phyloP scores from a whole-genome alignment of 352 stramenopile genomes.

The Hyaloperonospora arabidopsidis region DNA sequence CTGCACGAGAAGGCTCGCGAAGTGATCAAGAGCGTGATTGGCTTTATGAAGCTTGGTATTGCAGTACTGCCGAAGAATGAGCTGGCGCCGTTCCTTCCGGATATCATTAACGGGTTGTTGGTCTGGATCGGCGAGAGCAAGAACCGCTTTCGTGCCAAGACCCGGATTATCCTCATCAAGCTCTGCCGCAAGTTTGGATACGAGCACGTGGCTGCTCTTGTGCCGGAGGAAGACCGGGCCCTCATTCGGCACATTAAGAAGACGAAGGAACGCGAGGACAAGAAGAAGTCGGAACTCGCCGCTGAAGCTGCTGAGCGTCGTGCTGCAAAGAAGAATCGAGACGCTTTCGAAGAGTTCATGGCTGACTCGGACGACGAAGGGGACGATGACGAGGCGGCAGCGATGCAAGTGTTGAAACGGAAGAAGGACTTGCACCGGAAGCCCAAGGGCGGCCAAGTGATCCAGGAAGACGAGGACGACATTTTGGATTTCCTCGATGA shows the following conservation, averaged over 20 bases:
- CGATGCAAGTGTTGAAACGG: conserved; percentile 70
- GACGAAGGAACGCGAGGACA: conserved; percentile 86
- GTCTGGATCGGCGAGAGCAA: conserved; percentile 92
- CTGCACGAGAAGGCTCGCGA: conserved; percentile 91
- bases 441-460: conserved; percentile 67
- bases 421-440: conserved; percentile 78
- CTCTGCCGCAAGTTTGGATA: conserved; percentile 91
- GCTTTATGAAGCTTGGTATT: conserved; percentile 94
- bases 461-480: conserved; percentile 77
- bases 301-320: conserved; percentile 33
- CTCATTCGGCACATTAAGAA: conserved; percentile 95
- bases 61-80: conserved; percentile 84
- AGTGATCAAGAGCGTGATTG: conserved; percentile 94
- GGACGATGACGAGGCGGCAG: conserved; percentile 68
- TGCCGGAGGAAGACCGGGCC: conserved; percentile 85
- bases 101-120: conserved; percentile 88
- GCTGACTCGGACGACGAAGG: conserved; percentile 76
- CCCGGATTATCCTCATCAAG: conserved; percentile 93
- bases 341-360: conserved; percentile 77
- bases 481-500: conserved; percentile 91
- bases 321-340: conserved; percentile 43
- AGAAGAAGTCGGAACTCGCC: conserved; percentile 76
- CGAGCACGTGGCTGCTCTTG: conserved; percentile 83
- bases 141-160: conserved; percentile 93
- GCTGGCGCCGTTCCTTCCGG: conserved; percentile 85